Percentiles rank a stretch among this genome's conserved stretches.
phyloP scores from a whole-genome alignment of 2,329 filamentous ascomycete genomes.

The Davidsoniella neocaledoniae region DNA sequence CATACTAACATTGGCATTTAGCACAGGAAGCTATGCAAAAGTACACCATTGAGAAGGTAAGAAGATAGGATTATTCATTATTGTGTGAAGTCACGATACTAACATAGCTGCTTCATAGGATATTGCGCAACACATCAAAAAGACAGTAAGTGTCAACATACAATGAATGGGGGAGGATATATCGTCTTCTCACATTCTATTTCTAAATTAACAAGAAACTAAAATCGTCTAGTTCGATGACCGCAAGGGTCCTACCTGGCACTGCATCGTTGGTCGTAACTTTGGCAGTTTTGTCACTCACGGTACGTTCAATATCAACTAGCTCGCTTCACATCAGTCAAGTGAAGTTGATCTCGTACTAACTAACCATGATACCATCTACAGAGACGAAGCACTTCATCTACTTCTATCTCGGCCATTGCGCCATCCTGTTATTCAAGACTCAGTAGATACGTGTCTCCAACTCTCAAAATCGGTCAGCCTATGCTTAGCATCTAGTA shows the following conservation, averaged over 20 bases:
- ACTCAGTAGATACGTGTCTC: slow-evolving; percentile 50
- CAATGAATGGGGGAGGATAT: background rate
- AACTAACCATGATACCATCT: background rate
- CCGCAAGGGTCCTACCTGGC: slow-evolving; percentile 95
- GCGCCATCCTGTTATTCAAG: slow-evolving; percentile 96
- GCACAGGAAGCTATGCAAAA: slow-evolving; percentile 48
- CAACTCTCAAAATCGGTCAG: no score
- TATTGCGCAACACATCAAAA: slow-evolving; percentile 91
- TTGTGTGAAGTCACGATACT: background rate
- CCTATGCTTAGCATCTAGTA: no score
- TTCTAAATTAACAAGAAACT: background rate
- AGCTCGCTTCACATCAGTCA: background rate
- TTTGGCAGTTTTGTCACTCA: slow-evolving; percentile 99
- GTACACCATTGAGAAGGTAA: slow-evolving; percentile 45
- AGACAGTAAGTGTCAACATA: slow-evolving; percentile 43
- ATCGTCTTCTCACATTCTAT: background rate
- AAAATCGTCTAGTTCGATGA: slow-evolving; percentile 60
- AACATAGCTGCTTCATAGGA: slow-evolving; percentile 39
- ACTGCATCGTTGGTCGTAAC: slow-evolving; percentile 96
- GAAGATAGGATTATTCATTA: background rate
- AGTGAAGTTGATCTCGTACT: background rate
- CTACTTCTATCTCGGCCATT: slow-evolving; percentile 98
- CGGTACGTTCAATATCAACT: slow-evolving; percentile 38
- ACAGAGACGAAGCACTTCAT: slow-evolving; percentile 99
- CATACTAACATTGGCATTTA: slow-evolving; percentile 18